A percentile compares a stretch with the other conserved stretches of the same genome.
Conservation (phyloP, 192 early-diverging fungal genomes). For the Coemansia sp. region DNA sequence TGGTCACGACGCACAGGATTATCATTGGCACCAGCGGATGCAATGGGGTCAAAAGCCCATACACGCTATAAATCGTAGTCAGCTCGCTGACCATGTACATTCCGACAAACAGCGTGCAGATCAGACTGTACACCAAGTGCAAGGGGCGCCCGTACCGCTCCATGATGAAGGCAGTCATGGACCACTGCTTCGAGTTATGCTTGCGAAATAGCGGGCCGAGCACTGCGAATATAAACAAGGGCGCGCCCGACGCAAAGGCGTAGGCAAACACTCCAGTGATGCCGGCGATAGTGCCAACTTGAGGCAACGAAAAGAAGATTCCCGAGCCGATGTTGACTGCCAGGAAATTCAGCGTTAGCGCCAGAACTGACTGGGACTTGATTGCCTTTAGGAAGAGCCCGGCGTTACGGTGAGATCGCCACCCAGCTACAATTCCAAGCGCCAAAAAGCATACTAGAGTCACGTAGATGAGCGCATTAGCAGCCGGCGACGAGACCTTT, state of each 20-base stretch:
- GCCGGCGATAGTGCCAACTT: constrained; percentile 67
- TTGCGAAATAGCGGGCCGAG: constrained; percentile 65
- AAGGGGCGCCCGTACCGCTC: constrained; percentile 66
- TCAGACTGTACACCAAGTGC: constrained; percentile 61
- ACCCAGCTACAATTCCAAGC: constrained; percentile 61
- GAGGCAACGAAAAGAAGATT: constrained; percentile 69
- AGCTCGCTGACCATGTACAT: constrained; percentile 71
- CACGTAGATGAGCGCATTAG: constrained; percentile 62
- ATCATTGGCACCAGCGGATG: constrained; percentile 63
- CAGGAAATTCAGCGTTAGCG: constrained; percentile 60
- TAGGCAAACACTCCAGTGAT: constrained; percentile 71
- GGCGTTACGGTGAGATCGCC: constrained; percentile 54
- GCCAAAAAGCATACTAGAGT: constrained; percentile 58
- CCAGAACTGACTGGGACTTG: constrained; percentile 55
- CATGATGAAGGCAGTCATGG: constrained; percentile 68
- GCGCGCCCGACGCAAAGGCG: constrained; percentile 64
- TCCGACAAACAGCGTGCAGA: constrained; percentile 66
- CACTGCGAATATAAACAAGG: constrained; percentile 63
- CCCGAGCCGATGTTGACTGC: constrained; percentile 64
- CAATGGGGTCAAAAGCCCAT: constrained; percentile 61
- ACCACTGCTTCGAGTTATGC: constrained; percentile 65
- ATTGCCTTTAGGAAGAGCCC: constrained; percentile 62
- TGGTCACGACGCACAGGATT: constrained; percentile 65
- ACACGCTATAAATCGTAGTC: constrained; percentile 65
- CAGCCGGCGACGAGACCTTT: constrained; percentile 50